A percentile compares a stretch with the other conserved stretches of the same genome.
Conservation (phyloP, 305 asterid species). For the Fraxinus velutina region DNA sequence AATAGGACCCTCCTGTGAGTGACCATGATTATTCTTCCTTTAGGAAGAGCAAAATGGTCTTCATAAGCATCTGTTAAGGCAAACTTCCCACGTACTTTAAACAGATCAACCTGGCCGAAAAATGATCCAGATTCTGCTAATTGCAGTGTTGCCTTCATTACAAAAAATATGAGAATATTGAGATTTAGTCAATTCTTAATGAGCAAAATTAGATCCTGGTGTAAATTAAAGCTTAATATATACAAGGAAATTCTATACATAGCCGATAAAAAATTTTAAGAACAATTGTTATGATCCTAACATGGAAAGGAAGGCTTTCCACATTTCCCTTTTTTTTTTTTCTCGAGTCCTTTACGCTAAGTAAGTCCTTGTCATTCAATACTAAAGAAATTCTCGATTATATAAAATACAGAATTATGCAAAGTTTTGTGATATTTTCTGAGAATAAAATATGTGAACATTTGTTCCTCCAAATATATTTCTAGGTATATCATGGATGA, state of each 20-base stretch:
- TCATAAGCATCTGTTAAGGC: slow-evolving; percentile 96
- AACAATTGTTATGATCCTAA: background rate
- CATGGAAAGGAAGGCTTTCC: background rate
- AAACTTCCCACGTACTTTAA: slow-evolving; percentile 94
- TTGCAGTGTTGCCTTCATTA: slow-evolving; percentile 75
- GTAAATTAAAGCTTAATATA: slow-evolving; percentile 11
- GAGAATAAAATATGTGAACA: background rate
- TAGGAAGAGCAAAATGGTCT: slow-evolving; percentile 82
- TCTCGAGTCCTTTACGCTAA: background rate
- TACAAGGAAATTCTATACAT: background rate
- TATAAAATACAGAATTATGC: background rate
- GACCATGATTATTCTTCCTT: slow-evolving; percentile 73
- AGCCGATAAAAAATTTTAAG: background rate
- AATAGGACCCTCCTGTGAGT: slow-evolving; percentile 87
- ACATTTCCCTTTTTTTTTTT: background rate
- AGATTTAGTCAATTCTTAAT: slow-evolving; percentile 13
- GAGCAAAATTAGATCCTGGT: background rate
- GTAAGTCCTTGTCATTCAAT: background rate
- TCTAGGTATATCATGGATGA: slow-evolving; percentile 7
- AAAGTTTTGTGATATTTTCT: background rate
- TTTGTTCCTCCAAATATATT: background rate
- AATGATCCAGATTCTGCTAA: slow-evolving; percentile 91
- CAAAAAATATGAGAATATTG: slow-evolving; percentile 18
- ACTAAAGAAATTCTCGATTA: slow-evolving; percentile 1
- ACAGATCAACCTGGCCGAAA: slow-evolving; percentile 83